Percentiles rank a stretch among this genome's conserved stretches.
Conservation (phyloP, 2,329 filamentous ascomycete genomes). For the Monilinia polystroma region DNA sequence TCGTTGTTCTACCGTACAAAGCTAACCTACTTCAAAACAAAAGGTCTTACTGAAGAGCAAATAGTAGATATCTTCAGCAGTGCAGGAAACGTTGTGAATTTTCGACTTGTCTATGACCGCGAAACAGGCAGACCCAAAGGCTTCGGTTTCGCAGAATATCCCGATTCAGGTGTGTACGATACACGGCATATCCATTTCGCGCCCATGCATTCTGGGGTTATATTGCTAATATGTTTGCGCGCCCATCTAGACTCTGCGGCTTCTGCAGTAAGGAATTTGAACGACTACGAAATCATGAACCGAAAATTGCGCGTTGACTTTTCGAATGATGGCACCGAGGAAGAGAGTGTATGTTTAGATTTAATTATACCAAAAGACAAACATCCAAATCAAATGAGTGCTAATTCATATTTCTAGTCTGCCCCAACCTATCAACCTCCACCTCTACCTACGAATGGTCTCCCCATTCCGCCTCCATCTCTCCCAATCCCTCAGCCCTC, state of each 20-base stretch:
- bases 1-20: neutral
- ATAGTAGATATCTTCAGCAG: conserved; percentile 91
- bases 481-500: conserved; percentile 25
- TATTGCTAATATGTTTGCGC: conserved; percentile 17
- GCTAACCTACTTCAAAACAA: conserved; percentile 26
- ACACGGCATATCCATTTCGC: conserved; percentile 16
- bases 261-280: conserved; percentile 90
- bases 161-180: conserved; percentile 68
- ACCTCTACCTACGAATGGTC: conserved; percentile 29
- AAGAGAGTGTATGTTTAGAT: conserved; percentile 46
- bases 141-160: conserved; percentile 95
- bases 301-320: conserved; percentile 94
- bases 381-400: neutral
- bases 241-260: conserved; percentile 69
- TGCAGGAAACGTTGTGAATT: conserved; percentile 86
- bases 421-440: conserved; percentile 20
- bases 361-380: neutral
- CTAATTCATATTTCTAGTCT: conserved; percentile 9
- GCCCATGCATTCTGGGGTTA: conserved; percentile 5
- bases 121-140: conserved; percentile 94
- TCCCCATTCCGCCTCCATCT: conserved; percentile 41
- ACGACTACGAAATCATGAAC: conserved; percentile 93
- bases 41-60: conserved; percentile 92
- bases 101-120: conserved; percentile 90
- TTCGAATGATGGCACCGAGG: conserved; percentile 78